Conservation (phyloP, 257 asterid genomes). For the Rehmannia glutinosa region DNA sequence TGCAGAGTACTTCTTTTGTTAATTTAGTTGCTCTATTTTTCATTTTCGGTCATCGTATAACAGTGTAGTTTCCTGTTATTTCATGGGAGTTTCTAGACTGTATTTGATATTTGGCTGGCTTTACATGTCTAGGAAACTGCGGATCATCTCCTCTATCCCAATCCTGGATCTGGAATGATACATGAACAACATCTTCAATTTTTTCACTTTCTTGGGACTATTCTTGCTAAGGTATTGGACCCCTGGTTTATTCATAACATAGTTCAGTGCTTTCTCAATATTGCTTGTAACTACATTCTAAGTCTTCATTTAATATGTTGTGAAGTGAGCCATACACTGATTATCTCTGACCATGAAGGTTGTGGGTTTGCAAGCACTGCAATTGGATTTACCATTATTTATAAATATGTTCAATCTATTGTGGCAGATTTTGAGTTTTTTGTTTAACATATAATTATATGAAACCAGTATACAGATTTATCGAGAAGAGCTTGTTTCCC, state of each 20-base stretch:
- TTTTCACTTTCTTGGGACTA: slow-evolving; percentile 91
- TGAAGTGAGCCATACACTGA: background rate
- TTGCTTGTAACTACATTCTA: background rate
- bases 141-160: slow-evolving; percentile 94
- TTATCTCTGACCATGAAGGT: background rate
- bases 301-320: background rate
- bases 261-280: background rate
- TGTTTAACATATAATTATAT: background rate
- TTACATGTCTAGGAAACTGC: slow-evolving; percentile 69
- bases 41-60: no score
- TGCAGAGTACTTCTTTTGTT: no score
- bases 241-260: slow-evolving; percentile 11
- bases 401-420: background rate
- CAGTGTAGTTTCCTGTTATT: background rate
- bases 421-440: background rate
- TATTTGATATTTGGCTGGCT: slow-evolving; percentile 19
- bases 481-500: background rate
- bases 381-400: background rate
- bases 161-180: slow-evolving; percentile 90
- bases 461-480: background rate
- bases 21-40: no score
- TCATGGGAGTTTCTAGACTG: background rate
- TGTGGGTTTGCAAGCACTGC: background rate
- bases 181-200: slow-evolving; percentile 91
- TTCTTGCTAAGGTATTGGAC: slow-evolving; percentile 86